phyloP scores from a whole-genome alignment of 208 protist genomes.

The Trypanosoma mega region DNA sequence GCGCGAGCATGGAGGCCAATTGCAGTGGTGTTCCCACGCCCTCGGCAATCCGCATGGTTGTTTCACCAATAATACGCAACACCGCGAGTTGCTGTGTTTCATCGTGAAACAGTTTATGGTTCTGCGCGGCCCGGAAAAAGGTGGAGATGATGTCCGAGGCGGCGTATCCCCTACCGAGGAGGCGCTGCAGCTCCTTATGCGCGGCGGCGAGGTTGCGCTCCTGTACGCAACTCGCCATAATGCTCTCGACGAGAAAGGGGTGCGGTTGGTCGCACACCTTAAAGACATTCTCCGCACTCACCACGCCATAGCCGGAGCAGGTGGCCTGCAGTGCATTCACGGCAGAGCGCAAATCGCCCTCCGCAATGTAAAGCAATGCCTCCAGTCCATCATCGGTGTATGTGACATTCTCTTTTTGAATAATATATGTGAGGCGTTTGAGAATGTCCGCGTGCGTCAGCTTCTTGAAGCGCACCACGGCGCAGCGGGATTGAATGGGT shows the following conservation, averaged over 20 bases:
- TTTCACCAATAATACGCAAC: conserved; percentile 77
- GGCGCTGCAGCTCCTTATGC: conserved; percentile 79
- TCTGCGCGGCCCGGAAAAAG: conserved; percentile 92
- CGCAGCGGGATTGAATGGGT: conserved; percentile 97
- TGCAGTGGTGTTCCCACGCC: conserved; percentile 83
- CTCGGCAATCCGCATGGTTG: conserved; percentile 87
- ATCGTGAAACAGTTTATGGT: conserved; percentile 47
- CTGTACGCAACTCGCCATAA: conserved; percentile 85
- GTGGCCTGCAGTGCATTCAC: conserved; percentile 99
- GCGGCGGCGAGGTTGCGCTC: conserved; percentile 72
- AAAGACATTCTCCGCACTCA: conserved; percentile 98
- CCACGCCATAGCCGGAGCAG: conserved; percentile 92
- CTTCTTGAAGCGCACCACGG: conserved; percentile 83
- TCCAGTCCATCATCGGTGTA: conserved; percentile 96
- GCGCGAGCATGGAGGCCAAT: conserved; percentile 80
- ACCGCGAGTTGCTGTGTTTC: conserved; percentile 82
- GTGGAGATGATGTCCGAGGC: conserved; percentile 96
- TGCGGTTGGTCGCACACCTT: conserved; percentile 99
- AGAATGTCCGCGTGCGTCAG: conserved; percentile 92
- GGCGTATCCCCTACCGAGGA: conserved; percentile 93
- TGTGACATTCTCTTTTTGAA: conserved; percentile 88
- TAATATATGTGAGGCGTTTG: conserved; percentile 90
- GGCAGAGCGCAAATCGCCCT: conserved; percentile 97
- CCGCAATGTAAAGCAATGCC: conserved; percentile 97
- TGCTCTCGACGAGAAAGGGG: conserved; percentile 91